Base-by-base conservation (phyloP, 306 rosid genomes). In the Castanospermum australe region DNA sequence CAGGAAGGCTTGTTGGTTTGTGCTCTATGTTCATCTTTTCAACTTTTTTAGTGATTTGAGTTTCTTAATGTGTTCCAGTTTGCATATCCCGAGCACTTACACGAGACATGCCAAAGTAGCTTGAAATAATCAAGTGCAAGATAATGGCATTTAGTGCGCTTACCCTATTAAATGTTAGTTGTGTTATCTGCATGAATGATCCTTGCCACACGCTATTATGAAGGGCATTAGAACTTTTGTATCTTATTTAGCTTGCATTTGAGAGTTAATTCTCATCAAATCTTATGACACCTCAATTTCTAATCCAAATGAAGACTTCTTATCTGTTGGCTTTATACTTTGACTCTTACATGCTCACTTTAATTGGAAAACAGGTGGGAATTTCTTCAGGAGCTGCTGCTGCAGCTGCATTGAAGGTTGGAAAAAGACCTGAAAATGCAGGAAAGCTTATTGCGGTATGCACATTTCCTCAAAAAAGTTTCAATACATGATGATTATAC, bases 341-440 rank as follows among this genome's bases (percentile, higher is more conserved):
- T 44, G 57, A 42, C 62, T 57, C 83, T 74, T 56, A 77, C 56
- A 25, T 80, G 47, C 39, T 87, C 32, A 72, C 72, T 73, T 81
- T 82, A 51, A 75, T 77, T 77, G 84, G 20, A 65, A 74, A 76
- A 75, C 85, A 95, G 99, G 99, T 93, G 64, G 99, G 99, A 25
- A 93, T 95, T 79, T 95, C 99, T 80, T 95, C 99, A 8, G 99
- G 99, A 78, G 99, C 98, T 56, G 98, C 99, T 2, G 90, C 97
- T 0, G 97, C 97, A 17, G 99, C 99, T 11, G 99, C 99, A 21
- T 17, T 93, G 80, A 73, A 85, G 87, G 98, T 95, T 80, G 99
- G 97, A 77, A 91, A 87, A 85, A 91, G 98, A 73, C 93, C 96
- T 35, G 98, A 92, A 71, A 95, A 95, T 86, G 94, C 93, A 20